A percentile compares a stretch with the other conserved stretches of the same genome.
Conservation (phyloP, 805 yeast genomes). For the Grigorovia transvaalensis region DNA sequence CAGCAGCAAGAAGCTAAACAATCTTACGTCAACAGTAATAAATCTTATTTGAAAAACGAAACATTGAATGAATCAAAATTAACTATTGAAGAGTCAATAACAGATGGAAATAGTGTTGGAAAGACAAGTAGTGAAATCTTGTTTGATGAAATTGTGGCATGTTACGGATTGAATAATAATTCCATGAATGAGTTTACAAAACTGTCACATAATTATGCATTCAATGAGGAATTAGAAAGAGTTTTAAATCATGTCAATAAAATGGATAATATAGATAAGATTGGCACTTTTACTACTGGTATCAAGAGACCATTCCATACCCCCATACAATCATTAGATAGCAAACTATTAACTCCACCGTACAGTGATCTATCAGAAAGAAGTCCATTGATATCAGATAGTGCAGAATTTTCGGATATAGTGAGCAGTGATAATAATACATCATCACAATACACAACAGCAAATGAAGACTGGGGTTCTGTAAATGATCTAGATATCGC, state of each 20-base stretch:
- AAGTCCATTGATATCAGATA: slow-evolving; percentile 14
- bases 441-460: background rate
- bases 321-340: background rate
- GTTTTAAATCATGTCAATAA: slow-evolving; percentile 11
- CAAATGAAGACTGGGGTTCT: background rate
- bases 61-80: background rate
- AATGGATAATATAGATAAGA: slow-evolving; percentile 4
- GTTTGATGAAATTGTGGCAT: slow-evolving; percentile 22
- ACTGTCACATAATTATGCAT: background rate
- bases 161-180: slow-evolving; percentile 8
- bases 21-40: background rate
- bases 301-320: background rate
- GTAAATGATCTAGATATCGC: slow-evolving; percentile 2
- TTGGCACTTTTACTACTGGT: background rate
- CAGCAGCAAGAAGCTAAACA: background rate
- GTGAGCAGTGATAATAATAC: slow-evolving; percentile 1
- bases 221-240: slow-evolving; percentile 14
- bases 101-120: background rate
- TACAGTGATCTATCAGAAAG: slow-evolving; percentile 3
- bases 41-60: background rate
- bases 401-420: slow-evolving; percentile 14
- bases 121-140: slow-evolving; percentile 16
- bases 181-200: background rate
- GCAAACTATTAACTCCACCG: slow-evolving; percentile 1
- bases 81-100: background rate